Percentiles rank a stretch among this genome's conserved stretches.
phyloP scores from a whole-genome alignment of 2,329 filamentous ascomycete genomes.

The Chrysosporium queenslandicum region DNA sequence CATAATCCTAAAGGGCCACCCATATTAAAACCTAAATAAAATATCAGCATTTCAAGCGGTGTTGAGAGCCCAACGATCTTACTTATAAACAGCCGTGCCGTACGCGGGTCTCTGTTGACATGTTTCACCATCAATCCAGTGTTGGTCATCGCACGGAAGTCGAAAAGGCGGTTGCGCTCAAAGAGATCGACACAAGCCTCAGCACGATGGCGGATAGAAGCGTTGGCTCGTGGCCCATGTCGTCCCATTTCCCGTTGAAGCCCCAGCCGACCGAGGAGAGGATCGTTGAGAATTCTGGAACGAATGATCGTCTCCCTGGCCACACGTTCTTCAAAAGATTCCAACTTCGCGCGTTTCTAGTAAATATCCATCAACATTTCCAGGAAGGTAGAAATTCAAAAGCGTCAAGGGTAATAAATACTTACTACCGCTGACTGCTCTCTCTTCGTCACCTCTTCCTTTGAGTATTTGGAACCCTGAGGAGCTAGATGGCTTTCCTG shows the following conservation, averaged over 20 bases:
- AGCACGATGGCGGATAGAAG: constrained; percentile 24
- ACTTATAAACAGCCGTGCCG: constrained; percentile 32
- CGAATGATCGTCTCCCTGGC: constrained; percentile 29
- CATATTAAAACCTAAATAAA: constrained; percentile 15
- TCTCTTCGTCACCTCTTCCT: constrained; percentile 11
- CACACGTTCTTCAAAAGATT: constrained; percentile 22
- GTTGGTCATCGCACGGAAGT: constrained; percentile 22
- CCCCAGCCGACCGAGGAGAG: constrained; percentile 20
- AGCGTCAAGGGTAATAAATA: too few species aligned
- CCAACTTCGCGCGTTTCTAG: constrained; percentile 25
- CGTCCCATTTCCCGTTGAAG: constrained; percentile 26
- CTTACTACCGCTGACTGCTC: constrained; percentile 13
- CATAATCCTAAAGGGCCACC: background rate
- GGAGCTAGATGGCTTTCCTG: constrained; percentile 46
- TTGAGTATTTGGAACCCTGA: constrained; percentile 17
- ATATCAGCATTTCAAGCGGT: background rate
- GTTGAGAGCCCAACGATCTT: constrained; percentile 1
- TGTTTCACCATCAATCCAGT: constrained; percentile 24
- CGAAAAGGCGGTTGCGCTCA: constrained; percentile 24
- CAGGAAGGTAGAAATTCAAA: background rate
- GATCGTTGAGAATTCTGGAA: constrained; percentile 23
- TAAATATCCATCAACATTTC: background rate
- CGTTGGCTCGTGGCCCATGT: constrained; percentile 15
- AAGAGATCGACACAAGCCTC: constrained; percentile 28
- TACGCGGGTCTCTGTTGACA: constrained; percentile 28